Percentiles rank a stretch among this genome's conserved stretches.
phyloP scores from a whole-genome alignment of 306 rosid species.

The Dryas alaskensis region DNA sequence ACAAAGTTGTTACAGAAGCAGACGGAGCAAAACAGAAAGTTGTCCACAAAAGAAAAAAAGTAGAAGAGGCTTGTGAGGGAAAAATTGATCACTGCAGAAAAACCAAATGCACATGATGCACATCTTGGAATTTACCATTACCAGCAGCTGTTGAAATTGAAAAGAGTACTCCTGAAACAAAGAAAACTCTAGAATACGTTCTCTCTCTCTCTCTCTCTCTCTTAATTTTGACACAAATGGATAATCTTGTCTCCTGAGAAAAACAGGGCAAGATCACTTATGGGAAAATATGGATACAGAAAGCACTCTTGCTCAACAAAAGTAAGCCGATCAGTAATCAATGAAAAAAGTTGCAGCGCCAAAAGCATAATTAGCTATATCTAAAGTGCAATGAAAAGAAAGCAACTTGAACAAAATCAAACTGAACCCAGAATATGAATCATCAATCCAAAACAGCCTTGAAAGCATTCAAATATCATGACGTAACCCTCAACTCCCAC shows the following conservation, averaged over 20 bases:
- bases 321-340: not conserved
- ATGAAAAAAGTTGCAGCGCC: not conserved
- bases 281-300: not conserved
- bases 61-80: slow-evolving; percentile 15
- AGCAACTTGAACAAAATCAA: not conserved
- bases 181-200: slow-evolving; percentile 17
- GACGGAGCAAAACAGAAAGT: slow-evolving; percentile 17
- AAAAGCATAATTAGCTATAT: not conserved
- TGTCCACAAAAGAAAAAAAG: not conserved
- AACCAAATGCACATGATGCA: slow-evolving; percentile 22
- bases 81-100: slow-evolving; percentile 3
- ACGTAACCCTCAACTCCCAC: slow-evolving; percentile 1
- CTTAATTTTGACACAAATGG: not conserved
- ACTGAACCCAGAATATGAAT: not conserved
- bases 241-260: not conserved
- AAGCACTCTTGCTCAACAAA: not conserved
- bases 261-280: not conserved
- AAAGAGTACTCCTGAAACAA: slow-evolving; percentile 10
- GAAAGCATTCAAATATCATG: slow-evolving; percentile 9
- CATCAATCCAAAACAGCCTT: not conserved
- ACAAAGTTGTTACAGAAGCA: slow-evolving; percentile 13
- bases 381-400: not conserved
- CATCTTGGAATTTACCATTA: slow-evolving; percentile 9
- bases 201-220: no score
- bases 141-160: slow-evolving; percentile 18